Percentiles rank a stretch among this genome's conserved stretches.
phyloP scores from a whole-genome alignment of 305 asterid genomes.

The Fraxinus baroniana region DNA sequence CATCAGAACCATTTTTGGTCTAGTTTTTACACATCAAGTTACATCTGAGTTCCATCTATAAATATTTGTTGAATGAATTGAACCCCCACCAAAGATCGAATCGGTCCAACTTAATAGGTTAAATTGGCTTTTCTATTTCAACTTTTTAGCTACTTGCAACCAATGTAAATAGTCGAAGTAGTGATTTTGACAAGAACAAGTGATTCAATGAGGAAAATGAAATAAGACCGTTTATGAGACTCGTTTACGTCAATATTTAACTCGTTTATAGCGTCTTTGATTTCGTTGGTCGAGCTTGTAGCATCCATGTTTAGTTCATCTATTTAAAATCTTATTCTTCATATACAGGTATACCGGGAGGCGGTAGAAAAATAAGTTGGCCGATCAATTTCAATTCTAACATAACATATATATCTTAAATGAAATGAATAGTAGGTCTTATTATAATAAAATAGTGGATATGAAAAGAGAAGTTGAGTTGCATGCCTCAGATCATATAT shows the following conservation, averaged over 20 bases:
- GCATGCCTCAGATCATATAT: background rate
- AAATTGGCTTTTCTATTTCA: background rate
- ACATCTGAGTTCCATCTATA: background rate
- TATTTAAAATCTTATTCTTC: too few species aligned
- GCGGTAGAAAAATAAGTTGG: background rate
- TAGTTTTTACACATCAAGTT: background rate
- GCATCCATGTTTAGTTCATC: background rate
- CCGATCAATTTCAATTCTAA: background rate
- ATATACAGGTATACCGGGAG: background rate
- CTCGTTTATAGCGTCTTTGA: too few species aligned
- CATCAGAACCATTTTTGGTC: background rate
- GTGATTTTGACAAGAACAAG: background rate
- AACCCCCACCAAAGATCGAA: background rate
- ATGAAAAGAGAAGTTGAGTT: background rate
- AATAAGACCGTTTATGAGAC: background rate
- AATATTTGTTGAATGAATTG: background rate
- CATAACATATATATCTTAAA: background rate
- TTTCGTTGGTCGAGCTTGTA: too few species aligned
- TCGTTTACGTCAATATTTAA: background rate
- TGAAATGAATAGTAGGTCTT: background rate
- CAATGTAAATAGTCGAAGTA: background rate
- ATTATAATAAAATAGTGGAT: background rate
- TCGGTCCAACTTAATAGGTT: background rate
- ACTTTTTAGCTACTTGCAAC: background rate
- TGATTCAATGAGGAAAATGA: background rate